A percentile compares a stretch with the other conserved stretches of the same genome.
Conservation (phyloP, 805 yeast genomes). For the Suhomyces tanzawaensis region DNA sequence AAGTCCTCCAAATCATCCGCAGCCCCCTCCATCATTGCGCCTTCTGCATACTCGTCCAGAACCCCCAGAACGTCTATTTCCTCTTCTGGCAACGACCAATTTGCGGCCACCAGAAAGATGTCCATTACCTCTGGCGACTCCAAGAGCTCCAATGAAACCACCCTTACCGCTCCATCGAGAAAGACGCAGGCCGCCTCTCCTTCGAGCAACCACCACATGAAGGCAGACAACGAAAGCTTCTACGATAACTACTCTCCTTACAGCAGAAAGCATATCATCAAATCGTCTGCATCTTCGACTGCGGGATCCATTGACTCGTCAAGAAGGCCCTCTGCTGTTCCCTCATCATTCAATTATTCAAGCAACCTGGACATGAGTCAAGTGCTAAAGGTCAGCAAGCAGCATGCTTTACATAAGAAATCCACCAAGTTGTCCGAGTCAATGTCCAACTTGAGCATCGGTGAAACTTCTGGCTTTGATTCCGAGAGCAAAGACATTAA, state of each 20-base stretch:
- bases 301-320: slow-evolving; percentile 3
- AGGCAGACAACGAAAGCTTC: background rate
- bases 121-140: slow-evolving; percentile 5
- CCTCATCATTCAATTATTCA: slow-evolving; percentile 7
- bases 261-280: background rate
- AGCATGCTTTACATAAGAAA: slow-evolving; percentile 1
- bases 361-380: slow-evolving; percentile 13
- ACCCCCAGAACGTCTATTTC: slow-evolving; percentile 3
- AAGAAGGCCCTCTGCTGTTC: slow-evolving; percentile 3
- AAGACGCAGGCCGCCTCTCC: background rate
- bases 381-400: slow-evolving; percentile 13
- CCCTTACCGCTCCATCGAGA: slow-evolving; percentile 1
- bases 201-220: background rate
- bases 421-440: background rate
- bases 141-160: slow-evolving; percentile 4
- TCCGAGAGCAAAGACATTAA: slow-evolving; percentile 1
- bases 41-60: background rate
- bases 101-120: slow-evolving; percentile 1
- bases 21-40: background rate
- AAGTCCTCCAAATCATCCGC: background rate
- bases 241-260: background rate
- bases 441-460: background rate
- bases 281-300: background rate
- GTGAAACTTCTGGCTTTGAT: slow-evolving; percentile 4
- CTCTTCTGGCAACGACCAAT: slow-evolving; percentile 1